Evolutionary conservation across 352 stramenopile genomes (phyloP), one percentile per base, ranked within the genome.

Genomic region (Pythium sp.): DNA sequence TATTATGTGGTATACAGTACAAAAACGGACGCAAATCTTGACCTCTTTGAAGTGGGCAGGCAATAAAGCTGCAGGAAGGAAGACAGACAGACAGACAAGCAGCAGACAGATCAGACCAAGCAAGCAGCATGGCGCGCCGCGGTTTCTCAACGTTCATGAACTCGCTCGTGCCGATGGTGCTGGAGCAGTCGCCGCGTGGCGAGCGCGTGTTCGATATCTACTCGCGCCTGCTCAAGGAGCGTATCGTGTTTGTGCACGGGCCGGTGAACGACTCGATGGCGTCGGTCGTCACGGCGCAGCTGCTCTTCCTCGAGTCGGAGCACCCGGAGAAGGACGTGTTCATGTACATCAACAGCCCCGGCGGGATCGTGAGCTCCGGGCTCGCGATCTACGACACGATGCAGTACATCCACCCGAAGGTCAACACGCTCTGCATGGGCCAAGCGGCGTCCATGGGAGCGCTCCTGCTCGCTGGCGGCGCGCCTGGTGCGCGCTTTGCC

Each of bases 321-420:
- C 91, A 99, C 75, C 92, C 88, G 14, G 93, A 97, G 58, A 99
- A 99, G 84, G 96, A 98, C 67, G 97, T 99, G 72, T 99, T 98
- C 80, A 94, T 99, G 74, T 99, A 99, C 83, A 99, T 99, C 71
- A 99, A 99, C 83, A 99, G 91, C 71, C 97, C 97, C 30, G 97
- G 97, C 51, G 97, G 97, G 51, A 93, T 97, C 34, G 97, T 99
- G 68, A 99, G 97, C 71, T 97, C 97, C 36, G 97, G 97, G 3
- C 81, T 99, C 57, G 97, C 97, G 61, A 99, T 99, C 75, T 99
- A 98, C 78, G 97, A 99, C 81, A 98, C 94, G 34, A 99, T 99
- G 94, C 96, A 96, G 76, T 96, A 99, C 81, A 98, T 99, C 71
- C 92, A 97, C 73, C 95, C 90, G 56, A 94, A 98, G 70, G 95